These are phyloP conservation scores for Graphilbum sp. DNA, from an alignment of 2,329 filamentous ascomycete genomes.

Conservation along the genomic window DNA sequence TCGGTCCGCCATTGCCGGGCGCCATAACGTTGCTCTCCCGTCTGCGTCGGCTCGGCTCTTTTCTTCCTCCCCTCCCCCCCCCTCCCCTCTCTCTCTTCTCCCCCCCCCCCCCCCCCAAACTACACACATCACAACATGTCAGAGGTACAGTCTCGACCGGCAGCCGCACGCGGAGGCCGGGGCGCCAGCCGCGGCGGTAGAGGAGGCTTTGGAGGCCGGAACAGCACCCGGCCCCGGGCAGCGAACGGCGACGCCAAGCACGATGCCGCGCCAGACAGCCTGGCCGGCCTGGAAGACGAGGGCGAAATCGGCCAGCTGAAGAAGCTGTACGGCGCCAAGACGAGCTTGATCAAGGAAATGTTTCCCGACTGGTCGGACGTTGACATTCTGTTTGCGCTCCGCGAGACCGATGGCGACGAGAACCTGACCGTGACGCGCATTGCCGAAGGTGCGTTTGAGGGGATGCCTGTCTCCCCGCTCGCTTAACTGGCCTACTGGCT, in stretches of 20 bases:
- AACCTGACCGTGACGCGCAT: constrained; percentile 62
- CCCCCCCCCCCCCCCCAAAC: not conserved
- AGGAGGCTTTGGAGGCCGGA: constrained; percentile 53
- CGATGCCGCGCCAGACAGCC: constrained; percentile 20
- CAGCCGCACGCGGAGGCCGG: constrained; percentile 66
- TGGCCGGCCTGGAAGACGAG: constrained; percentile 56
- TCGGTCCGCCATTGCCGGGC: too few relatives aligned
- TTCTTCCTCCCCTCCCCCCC: not conserved
- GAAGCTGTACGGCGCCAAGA: constrained; percentile 69
- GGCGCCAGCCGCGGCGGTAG: constrained; percentile 76
- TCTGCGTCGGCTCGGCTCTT: too few relatives aligned
- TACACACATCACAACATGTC: constrained; percentile 16
- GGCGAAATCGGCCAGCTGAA: constrained; percentile 85
- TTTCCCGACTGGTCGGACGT: constrained; percentile 93
- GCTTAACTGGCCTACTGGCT: too few relatives aligned
- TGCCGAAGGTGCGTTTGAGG: constrained; percentile 54
- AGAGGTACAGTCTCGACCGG: constrained; percentile 70
- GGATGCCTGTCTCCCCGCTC: too few relatives aligned
- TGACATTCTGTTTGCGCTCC: constrained; percentile 80
- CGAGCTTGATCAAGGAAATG: constrained; percentile 74
- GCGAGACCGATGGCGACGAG: constrained; percentile 73
- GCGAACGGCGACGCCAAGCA: constrained; percentile 53
- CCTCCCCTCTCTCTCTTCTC: not conserved
- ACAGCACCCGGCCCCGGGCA: constrained; percentile 39
- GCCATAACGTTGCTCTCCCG: too few relatives aligned